phyloP scores from a whole-genome alignment of 306 rosid genomes.

The Morella rubra region DNA sequence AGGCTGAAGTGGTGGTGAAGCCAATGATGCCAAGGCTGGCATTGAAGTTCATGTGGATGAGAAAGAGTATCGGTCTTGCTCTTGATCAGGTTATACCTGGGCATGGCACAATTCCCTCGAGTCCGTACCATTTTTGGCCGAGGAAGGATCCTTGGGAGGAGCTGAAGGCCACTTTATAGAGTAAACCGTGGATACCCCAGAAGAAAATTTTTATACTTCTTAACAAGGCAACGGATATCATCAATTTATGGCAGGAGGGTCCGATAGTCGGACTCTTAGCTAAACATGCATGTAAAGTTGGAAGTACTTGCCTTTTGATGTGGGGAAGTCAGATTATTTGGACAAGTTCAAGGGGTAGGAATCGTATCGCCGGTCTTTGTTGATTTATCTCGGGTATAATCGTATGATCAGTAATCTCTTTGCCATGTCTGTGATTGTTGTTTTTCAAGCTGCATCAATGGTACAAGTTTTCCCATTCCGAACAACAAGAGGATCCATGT shows the following conservation, averaged over 20 bases:
- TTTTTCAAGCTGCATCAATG: too few relatives aligned
- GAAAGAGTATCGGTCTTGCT: constrained; percentile 86
- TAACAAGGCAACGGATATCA: constrained; percentile 93
- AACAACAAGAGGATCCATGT: too few relatives aligned
- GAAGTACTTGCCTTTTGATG: neutral
- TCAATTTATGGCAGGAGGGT: constrained; percentile 93
- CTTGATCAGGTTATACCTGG: constrained; percentile 75
- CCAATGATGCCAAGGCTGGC: constrained; percentile 71
- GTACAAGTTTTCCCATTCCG: too few relatives aligned
- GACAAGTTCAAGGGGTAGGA: too few relatives aligned
- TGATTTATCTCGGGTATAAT: too few relatives aligned
- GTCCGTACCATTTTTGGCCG: constrained; percentile 33
- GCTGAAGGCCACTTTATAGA: constrained; percentile 83
- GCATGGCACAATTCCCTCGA: constrained; percentile 24
- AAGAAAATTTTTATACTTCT: constrained; percentile 96
- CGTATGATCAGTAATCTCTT: too few relatives aligned
- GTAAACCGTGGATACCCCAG: constrained; percentile 95
- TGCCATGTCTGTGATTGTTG: too few relatives aligned
- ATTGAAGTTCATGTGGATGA: constrained; percentile 92
- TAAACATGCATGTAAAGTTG: neutral
- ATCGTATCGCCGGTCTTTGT: too few relatives aligned
- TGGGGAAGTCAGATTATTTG: neutral
- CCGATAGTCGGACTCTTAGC: constrained; percentile 62
- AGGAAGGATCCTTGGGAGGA: constrained; percentile 98
- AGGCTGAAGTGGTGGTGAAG: constrained; percentile 44